phyloP scores from a whole-genome alignment of 164 flowering plant genomes.

The Nymphaea colorata region DNA sequence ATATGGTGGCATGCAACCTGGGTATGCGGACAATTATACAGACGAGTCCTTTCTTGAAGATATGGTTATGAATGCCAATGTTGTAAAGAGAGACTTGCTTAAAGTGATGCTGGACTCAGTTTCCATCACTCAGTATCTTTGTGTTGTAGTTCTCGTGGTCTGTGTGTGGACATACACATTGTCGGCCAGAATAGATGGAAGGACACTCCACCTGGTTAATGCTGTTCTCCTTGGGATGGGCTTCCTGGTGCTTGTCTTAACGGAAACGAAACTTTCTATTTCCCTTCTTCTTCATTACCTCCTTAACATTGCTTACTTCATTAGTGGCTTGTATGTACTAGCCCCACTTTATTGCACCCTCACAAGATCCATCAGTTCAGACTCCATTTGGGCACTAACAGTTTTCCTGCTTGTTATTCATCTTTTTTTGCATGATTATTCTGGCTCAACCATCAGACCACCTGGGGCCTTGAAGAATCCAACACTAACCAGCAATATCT shows the following conservation, averaged over 20 bases:
- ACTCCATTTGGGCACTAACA: constrained; percentile 83
- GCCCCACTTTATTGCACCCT: constrained; percentile 87
- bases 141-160: constrained; percentile 74
- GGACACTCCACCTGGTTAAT: constrained; percentile 53
- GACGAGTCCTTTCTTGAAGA: constrained; percentile 83
- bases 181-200: constrained; percentile 39
- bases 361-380: constrained; percentile 86
- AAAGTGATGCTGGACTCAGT: constrained; percentile 45
- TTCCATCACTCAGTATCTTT: constrained; percentile 74
- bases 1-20: constrained; percentile 99
- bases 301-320: constrained; percentile 62
- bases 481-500: constrained; percentile 62
- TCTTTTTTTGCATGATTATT: constrained; percentile 86
- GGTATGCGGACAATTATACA: constrained; percentile 86
- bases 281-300: constrained; percentile 41
- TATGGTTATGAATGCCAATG: constrained; percentile 94
- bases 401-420: constrained; percentile 62
- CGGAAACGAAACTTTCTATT: constrained; percentile 50
- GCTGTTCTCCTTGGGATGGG: constrained; percentile 53
- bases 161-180: constrained; percentile 82
- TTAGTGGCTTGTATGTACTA: constrained; percentile 54
- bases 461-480: constrained; percentile 70
- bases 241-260: constrained; percentile 55
- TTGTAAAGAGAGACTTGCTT: constrained; percentile 44
- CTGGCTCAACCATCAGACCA: constrained; percentile 63